Base-by-base conservation (phyloP, 225 moss, liverwort and hornwort species). In the Pseudisothecium myosuroides region DNA sequence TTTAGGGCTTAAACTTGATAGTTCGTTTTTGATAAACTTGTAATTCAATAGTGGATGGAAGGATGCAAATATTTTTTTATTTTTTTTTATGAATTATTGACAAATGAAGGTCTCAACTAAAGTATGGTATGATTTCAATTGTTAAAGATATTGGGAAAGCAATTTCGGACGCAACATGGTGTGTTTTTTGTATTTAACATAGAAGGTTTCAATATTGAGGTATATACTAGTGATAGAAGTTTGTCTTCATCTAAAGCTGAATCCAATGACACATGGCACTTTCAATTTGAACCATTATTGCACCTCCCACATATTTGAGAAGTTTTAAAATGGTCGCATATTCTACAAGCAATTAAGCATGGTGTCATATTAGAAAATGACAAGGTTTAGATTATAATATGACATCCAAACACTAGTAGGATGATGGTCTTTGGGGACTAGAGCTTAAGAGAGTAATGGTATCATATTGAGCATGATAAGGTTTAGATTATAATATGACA, bases 51-150 rank as follows among this genome's bases (percentile, higher is more conserved):
- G 1, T 45, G 17, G 2, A 47, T 45, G 17, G 2, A 47, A 45
- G 10, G 6, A 18, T 74, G 11, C 2, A 47, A 47, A 3, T 3
- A 21, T 9, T 1, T 47, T 47, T 11, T 1, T 3, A 3, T 6
- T 29, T 47, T 29, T 22, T 14, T 11, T 2, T 0, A 28, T 41
- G 41, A 29, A 17, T 9, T 47, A 10, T 47, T 74, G 10, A 17
- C 11, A 29, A 74, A 47, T 74, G 47, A 45, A 74, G 29, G 17
- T 74, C 6, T 29, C 18, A 29, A 10, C 6, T 73, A 28, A 6
- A 17, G 1, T 73, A 16, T 15, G 2, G 3, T 10, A 45, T 28
- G 45, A 28, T 45, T 28, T 17, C 12, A 67, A 22, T 21, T 1
- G 0, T 68, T 23, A 43, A 26, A 72, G 16, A 43, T 27, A 41